Conservation (phyloP, 176 grass and related monocot species). For the Cenchrus americanus region DNA sequence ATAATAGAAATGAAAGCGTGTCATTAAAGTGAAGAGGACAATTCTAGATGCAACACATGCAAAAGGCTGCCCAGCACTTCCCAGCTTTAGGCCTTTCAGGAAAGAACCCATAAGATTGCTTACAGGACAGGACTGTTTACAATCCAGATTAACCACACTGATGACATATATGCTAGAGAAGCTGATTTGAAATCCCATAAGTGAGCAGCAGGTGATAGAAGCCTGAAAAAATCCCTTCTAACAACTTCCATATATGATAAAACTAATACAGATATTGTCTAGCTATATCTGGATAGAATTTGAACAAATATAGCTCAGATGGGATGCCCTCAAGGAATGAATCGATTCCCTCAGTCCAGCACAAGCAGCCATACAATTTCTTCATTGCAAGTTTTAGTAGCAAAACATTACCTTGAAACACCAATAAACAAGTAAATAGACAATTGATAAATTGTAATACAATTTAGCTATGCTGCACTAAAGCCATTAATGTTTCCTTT, state of each 20-base stretch:
- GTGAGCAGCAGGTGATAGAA: background rate
- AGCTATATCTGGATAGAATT: background rate
- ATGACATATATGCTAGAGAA: constrained; percentile 10
- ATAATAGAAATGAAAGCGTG: constrained; percentile 7
- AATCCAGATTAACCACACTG: background rate
- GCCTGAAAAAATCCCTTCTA: background rate
- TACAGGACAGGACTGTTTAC: constrained; percentile 6
- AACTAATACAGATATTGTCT: background rate
- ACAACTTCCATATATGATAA: background rate
- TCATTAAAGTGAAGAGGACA: background rate
- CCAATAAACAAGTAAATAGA: background rate
- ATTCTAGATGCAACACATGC: constrained; percentile 8
- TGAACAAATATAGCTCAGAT: background rate
- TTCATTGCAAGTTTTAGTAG: background rate
- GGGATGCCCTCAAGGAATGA: background rate
- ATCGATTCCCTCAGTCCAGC: background rate
- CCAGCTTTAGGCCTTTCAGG: background rate
- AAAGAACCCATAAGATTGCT: constrained; percentile 12
- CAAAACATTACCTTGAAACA: background rate
- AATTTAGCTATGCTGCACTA: background rate
- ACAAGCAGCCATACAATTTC: background rate
- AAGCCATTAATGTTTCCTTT: background rate
- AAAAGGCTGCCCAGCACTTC: background rate
- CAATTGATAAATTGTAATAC: background rate
- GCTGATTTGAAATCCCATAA: background rate